Base-by-base conservation (phyloP, 768 basidiomycete genomes). In the Russula vinacea region DNA sequence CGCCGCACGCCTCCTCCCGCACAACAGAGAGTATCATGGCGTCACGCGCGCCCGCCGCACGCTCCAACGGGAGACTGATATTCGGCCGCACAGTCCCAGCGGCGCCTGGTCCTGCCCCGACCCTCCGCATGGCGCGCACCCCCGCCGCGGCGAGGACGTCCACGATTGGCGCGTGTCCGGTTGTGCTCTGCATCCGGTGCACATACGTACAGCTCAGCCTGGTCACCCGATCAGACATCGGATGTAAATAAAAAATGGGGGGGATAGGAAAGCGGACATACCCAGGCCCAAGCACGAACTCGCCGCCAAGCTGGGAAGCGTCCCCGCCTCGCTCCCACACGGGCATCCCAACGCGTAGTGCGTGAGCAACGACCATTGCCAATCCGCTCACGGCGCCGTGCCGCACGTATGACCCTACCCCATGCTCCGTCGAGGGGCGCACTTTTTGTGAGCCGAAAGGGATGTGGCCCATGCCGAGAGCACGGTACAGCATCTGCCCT, bases 241-340 rank as follows among this genome's bases (percentile, higher is more conserved):
- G n/a, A 29, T 16, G 13, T 37, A 45, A 54, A n/a, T 13, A 44
- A 44, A n/a, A 22, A n/a, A 16, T n/a, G 3, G 5, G 17, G 10
- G 2, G 24, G 13, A 4, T 22, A 22, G 11, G 11, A 24, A 22
- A 16, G 17, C 13, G 11, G 80, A 66, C 66, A 13, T 64, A 85
- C 83, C 83, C 84, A 10, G 84, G 84, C 16, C 83, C 84, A 17
- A 90, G 78, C 29, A 90, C 81, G 71, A 96, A 95, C 77, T 98
- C 95, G 26, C 94, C 95, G 11, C 94, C 94, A 22, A 96, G 78
- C 74, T 95, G 92, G 47, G 80, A 75, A 49, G 86, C 73, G 70
- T 93, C 86, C 0, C 92, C 92, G 3, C 87, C 88, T 64, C 83
- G 84, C 76, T 87, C 87, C 85, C 89, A 90, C 16, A 92, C 78